Conservation (phyloP, 1,284 basidiomycete species). For the Leccinum pachyderme region DNA sequence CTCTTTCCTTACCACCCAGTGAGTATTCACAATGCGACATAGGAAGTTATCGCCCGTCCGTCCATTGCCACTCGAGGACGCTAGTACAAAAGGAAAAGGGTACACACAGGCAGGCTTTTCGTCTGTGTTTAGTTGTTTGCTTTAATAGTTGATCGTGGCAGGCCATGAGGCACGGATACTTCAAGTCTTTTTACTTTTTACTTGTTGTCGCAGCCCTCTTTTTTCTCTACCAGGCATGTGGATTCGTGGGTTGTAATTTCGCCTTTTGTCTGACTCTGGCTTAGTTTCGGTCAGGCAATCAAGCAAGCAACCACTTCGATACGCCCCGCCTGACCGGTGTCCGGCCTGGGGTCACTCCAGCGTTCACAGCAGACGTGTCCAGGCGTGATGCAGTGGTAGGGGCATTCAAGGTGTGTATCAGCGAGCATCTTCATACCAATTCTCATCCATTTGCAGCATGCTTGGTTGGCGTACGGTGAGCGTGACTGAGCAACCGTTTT, state of each 20-base stretch:
- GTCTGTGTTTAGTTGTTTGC: background rate
- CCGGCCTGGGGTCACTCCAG: conserved; percentile 17
- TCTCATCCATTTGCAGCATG: conserved; percentile 50
- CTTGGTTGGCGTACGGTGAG: conserved; percentile 77
- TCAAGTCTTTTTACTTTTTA: conserved; percentile 16
- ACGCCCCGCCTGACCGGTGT: conserved; percentile 22
- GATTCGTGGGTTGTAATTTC: background rate
- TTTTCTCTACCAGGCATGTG: conserved; percentile 24
- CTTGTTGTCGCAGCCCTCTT: conserved; percentile 11
- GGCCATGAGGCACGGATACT: conserved; percentile 1
- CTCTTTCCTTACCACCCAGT: background rate
- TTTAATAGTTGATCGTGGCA: conserved; percentile 5
- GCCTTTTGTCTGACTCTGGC: conserved; percentile 5
- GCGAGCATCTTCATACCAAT: conserved; percentile 3
- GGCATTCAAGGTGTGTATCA: conserved; percentile 65
- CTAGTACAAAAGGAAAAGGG: background rate
- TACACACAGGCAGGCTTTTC: conserved; percentile 10
- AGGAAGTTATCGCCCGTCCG: conserved; percentile 15
- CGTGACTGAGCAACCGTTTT: conserved; percentile 13
- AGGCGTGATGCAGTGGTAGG: conserved; percentile 69
- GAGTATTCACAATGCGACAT: conserved; percentile 20
- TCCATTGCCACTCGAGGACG: background rate
- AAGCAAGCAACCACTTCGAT: conserved; percentile 1
- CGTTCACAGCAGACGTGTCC: conserved; percentile 50
- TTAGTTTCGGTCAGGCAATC: conserved; percentile 14